Evolutionary conservation across 2,329 filamentous ascomycete genomes (phyloP), one percentile per base, ranked within the genome.

Genomic region (Aureobasidium namibiae): DNA sequence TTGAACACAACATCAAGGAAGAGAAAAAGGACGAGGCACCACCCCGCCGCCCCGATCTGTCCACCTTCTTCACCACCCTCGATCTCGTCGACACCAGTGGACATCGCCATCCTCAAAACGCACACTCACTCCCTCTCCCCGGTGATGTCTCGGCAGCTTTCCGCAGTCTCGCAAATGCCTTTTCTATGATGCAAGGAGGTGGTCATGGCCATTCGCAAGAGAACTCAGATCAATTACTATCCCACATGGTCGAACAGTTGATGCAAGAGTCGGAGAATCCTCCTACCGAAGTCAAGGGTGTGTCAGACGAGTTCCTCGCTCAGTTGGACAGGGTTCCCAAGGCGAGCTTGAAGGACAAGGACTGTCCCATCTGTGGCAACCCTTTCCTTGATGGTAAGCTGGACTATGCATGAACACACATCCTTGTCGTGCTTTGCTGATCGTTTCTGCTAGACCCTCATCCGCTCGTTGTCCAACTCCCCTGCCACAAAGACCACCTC

Each of bases 51-150:
- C 84, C 84, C 29, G 84, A 87, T 69, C 78, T 86, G 41, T 83
- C 80, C 41, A 84, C 82, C 65, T 86, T 87, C 76, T 85, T 85
- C 74, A 78, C 79, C 60, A 80, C 81, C 45, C 80, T 86, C 61
- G 80, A 85, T 65, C 78, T 83, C 60, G 74, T 79, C 31, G 77
- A 80, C 62, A 82, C 80, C 9, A 80, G 78, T 31, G 76, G 80
- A 67, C 64, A 74, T 26, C 80, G 79, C 44, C 66, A 67, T 26
- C 71, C 72, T 50, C 76, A 77, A 57, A 81, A 85, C 65, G 74
- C 75, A n/a, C 73, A 85, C 69, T 80, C 83, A 1, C 69, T 83
- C 0, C 84, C 84, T 1, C 77, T 83, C 4, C 84, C 84, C 2
- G 77, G 78, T 59, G 82, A 86, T 65, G 76, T 86, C 64, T 78